Base-by-base conservation (phyloP, 345 rosid species). In the Turnera subulata region DNA sequence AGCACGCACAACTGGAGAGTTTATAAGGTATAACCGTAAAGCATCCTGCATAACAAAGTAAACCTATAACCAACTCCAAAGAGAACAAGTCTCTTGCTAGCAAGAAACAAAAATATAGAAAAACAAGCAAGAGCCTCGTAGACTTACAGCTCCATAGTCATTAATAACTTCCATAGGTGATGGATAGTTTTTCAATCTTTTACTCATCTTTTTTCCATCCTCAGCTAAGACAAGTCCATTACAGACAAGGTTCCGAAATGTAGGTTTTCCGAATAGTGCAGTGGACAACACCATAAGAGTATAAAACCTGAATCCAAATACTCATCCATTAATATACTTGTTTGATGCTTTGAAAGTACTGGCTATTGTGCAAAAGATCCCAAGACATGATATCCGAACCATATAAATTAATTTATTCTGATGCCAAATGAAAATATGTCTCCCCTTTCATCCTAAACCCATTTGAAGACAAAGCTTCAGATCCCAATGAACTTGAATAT, bases 241-340 rank as follows among this genome's bases (percentile, higher is more conserved):
- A 85, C 99, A 94, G 49, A 94, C 81, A 46, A 94, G 84, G 78
- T 90, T 85, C 79, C 80, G 79, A 64, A 94, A 94, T 33, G 99
- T 95, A 17, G 99, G 99, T 61, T 83, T 90, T 47, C 86, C 96
- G 63, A 88, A 88, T 68, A 94, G 74, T 66, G 97, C 99, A 67
- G 99, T 94, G 43, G 99, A 85, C 78, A 94, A 73, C 67, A 94
- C 99, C 99, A 90, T 90, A 33, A 94, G 97, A 46, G 99, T 94
- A 72, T 94, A 94, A 73, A 94, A 94, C 96, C 95, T 92, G 81
- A 59, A 51, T 7, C 8, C 10, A 32, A 25, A 54, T 26, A 53
- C 32, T 46, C 16, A 53, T 52, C 40, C 52, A 69, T 10, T 17
- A 61, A 8, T 29, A 29, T 8, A 29, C 8, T 8, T 29, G 35